Percentiles rank a stretch among this genome's conserved stretches.
Conservation (phyloP, 768 basidiomycete genomes). For the Ramaria sp. region DNA sequence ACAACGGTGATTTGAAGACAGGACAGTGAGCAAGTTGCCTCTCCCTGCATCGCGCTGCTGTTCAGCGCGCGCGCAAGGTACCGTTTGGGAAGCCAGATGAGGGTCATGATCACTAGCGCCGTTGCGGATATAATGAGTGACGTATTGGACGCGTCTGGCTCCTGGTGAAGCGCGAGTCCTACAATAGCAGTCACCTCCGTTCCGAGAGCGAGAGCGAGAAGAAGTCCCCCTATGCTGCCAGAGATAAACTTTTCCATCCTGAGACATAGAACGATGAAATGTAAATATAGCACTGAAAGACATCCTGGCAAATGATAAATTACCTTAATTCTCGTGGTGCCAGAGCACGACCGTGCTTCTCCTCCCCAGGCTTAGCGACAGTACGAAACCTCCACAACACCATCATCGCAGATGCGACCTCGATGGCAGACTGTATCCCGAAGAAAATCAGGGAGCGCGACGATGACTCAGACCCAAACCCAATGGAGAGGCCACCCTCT, state of each 20-base stretch:
- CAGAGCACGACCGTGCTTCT: constrained; percentile 12
- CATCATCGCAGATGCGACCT: constrained; percentile 32
- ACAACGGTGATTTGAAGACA: constrained; percentile 34
- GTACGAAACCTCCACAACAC: constrained; percentile 35
- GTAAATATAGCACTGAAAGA: no score
- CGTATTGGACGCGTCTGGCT: constrained; percentile 28
- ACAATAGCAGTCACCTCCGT: constrained; percentile 26
- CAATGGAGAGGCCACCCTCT: constrained; percentile 31
- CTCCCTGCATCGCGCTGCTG: constrained; percentile 32
- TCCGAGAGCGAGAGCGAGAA: constrained; percentile 26
- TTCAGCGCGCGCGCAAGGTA: constrained; percentile 33
- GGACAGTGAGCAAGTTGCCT: constrained; percentile 32
- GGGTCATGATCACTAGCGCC: constrained; percentile 27
- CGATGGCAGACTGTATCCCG: constrained; percentile 36
- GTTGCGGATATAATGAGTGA: constrained; percentile 33
- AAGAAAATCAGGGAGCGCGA: constrained; percentile 37
- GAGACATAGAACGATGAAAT: neutral
- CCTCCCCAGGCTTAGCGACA: constrained; percentile 24
- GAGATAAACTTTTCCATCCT: constrained; percentile 30
- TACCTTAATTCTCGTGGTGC: constrained; percentile 15
- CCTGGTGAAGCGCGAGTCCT: constrained; percentile 24
- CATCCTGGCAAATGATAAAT: no score
- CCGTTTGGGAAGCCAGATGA: constrained; percentile 34
- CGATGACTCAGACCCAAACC: constrained; percentile 33
- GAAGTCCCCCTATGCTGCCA: constrained; percentile 24